Evolutionary conservation across 371 early-diverging fungal genomes (phyloP), one percentile per base, ranked within the genome.

Genomic region (Mucor ambiguus): DNA sequence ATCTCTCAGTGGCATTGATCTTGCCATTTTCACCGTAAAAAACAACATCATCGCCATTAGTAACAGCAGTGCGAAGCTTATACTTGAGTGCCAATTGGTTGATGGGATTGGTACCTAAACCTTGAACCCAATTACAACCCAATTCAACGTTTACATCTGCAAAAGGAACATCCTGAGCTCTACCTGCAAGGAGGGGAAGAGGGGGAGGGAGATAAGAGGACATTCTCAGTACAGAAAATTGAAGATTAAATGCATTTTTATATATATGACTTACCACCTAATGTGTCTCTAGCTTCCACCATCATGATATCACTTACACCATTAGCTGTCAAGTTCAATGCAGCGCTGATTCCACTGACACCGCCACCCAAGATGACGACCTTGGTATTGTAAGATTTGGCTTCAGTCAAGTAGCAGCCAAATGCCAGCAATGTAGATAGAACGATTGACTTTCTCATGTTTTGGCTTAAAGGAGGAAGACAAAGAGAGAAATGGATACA

Each of bases 101-200:
- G 61, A 83, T 64, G 12, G 81, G 83, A 24, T 83, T 83, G 2
- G 71, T 66, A 4, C 83, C 83, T 3, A 83, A 48, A n/a, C 79
- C 83, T 66, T 83, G 83, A 26, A 82, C 83, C 83, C 83, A 83
- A 37, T 83, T 83, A 49, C 81, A 80, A 11, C 83, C 83, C 16
- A 77, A 24, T 63, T 83, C 83, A 52, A 83, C 67, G 26, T 67
- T 64, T 14, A 66, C 57, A 38, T 67, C 75, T 9, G 71, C 80
- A 68, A 83, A 80, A 4, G 66, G 66, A 10, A 62, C 69, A 64
- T 78, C 63, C 67, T 80, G 80, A 20, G 80, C 79, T 61, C 83
- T 69, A 7, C 82, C 79, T 79, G 46, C 22, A 46, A 44, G 46
- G 46, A 24, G 46, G 20, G 6, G 9, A 60, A 22, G 58, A 49